Base-by-base conservation (phyloP, 208 protist genomes). In the Tritrichomonas musculus region DNA sequence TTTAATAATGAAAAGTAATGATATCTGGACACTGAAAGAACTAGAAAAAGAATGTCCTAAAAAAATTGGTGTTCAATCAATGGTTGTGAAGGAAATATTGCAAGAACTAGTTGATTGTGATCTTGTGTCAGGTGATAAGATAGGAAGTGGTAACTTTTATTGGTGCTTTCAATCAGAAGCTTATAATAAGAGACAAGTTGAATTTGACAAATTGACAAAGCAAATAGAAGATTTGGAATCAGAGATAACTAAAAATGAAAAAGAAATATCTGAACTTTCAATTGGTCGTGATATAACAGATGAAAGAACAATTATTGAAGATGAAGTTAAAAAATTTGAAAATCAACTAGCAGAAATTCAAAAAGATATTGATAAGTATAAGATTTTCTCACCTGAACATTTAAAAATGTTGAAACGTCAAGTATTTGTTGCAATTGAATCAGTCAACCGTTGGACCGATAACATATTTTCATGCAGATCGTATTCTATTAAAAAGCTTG, bases 151-250 rank as follows among this genome's bases (percentile, higher is more conserved):
- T 39, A 88, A 88, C 39, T 88, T 57, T 30, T 88, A 88, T 57
- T 88, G 77, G 77, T 88, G 77, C 47, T 88, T 88, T 30, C 47
- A 41, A 57, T 88, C 77, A 57, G 77, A 88, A 17, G 77, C 77
- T 20, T 88, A 33, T 88, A 88, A 88, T 39, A 53, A 47, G 39
- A 27, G 77, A 88, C 53, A 53, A 57, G 77, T 88, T 39, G 20
- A 53, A 57, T 22, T 33, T 57, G 47, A 49, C 25, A 53, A 88
- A 57, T 27, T 88, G 11, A 0, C 8, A 53, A 36, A 25, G 44
- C 41, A 57, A 39, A 57, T 57, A 11, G 44, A 0, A 39, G 77
- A 57, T 33, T 57, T 60, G 9, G 47, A 53, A 17, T 1, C 13
- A 33, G 77, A 88, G 30, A 88, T 88, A 57, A 14, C 41, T 39